Conservation (phyloP, 305 asterid species). For the Fraxinus nigra region DNA sequence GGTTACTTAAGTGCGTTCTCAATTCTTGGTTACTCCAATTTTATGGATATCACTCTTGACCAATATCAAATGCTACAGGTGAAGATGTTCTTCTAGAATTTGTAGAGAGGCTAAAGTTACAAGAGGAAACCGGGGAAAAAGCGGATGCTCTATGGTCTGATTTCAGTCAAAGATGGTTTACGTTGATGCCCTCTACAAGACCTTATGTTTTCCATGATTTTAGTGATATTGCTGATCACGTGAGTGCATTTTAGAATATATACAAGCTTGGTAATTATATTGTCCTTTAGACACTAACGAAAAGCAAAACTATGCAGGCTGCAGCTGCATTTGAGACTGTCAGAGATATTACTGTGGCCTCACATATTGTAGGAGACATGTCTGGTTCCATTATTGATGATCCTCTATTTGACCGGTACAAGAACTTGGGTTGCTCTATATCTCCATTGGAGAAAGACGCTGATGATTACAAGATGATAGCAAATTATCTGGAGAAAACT, state of each 20-base stretch:
- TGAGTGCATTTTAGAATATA: conserved; percentile 25
- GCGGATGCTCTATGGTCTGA: conserved; percentile 52
- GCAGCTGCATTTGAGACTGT: conserved; percentile 66
- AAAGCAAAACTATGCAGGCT: conserved; percentile 43
- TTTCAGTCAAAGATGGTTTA: conserved; percentile 69
- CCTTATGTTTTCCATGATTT: conserved; percentile 55
- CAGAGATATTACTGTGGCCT: conserved; percentile 74
- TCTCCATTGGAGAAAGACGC: conserved; percentile 49
- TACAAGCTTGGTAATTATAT: background rate
- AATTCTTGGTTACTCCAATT: background rate
- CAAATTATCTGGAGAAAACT: conserved; percentile 67
- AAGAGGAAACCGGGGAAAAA: conserved; percentile 27
- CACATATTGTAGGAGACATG: conserved; percentile 77
- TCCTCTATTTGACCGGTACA: conserved; percentile 67
- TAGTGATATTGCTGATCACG: conserved; percentile 70
- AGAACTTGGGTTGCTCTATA: conserved; percentile 64
- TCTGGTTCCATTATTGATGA: conserved; percentile 68
- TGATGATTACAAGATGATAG: conserved; percentile 74
- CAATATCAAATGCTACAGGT: conserved; percentile 43
- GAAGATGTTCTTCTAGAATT: conserved; percentile 46
- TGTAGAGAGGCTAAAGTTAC: conserved; percentile 27
- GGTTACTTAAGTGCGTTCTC: background rate
- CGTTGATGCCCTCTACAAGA: conserved; percentile 73
- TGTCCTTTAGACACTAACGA: background rate
- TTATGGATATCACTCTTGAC: background rate